A percentile compares a stretch with the other conserved stretches of the same genome.
Conservation (phyloP, 768 basidiomycete species). For the Pholiota conissans region DNA sequence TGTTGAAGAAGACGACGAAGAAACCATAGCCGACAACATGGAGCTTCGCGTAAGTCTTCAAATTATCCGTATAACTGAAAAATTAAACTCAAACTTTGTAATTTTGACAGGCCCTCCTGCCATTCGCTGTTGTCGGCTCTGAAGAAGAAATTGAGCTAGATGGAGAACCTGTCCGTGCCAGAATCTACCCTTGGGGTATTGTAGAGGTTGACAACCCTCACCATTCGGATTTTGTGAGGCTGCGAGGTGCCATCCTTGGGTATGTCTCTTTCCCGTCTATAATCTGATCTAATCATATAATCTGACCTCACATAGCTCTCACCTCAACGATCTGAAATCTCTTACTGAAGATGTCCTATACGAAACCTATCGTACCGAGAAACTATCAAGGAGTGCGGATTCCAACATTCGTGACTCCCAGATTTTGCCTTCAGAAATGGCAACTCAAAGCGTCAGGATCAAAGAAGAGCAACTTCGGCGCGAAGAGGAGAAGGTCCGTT, state of each 20-base stretch:
- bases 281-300: not conserved
- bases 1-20: constrained; percentile 91
- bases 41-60: constrained; percentile 67
- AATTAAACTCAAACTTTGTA: not conserved
- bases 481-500: constrained; percentile 77
- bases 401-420: constrained; percentile 65
- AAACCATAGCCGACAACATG: constrained; percentile 86
- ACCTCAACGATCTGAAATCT: constrained; percentile 82
- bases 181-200: constrained; percentile 91
- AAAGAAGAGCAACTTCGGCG: constrained; percentile 89
- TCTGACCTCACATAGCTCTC: constrained; percentile 48
- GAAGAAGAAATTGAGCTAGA: constrained; percentile 85
- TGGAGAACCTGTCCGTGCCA: constrained; percentile 75
- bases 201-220: constrained; percentile 91
- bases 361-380: constrained; percentile 89
- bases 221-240: constrained; percentile 83
- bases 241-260: constrained; percentile 77
- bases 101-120: constrained; percentile 55
- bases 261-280: constrained; percentile 23
- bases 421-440: constrained; percentile 84
- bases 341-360: constrained; percentile 83
- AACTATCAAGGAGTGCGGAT: constrained; percentile 71
- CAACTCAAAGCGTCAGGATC: constrained; percentile 80
- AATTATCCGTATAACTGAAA: not conserved
- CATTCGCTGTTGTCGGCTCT: constrained; percentile 87